Evolutionary conservation across 176 grass and related monocot genomes (phyloP).

Genomic region (Oryza officinalis): DNA sequence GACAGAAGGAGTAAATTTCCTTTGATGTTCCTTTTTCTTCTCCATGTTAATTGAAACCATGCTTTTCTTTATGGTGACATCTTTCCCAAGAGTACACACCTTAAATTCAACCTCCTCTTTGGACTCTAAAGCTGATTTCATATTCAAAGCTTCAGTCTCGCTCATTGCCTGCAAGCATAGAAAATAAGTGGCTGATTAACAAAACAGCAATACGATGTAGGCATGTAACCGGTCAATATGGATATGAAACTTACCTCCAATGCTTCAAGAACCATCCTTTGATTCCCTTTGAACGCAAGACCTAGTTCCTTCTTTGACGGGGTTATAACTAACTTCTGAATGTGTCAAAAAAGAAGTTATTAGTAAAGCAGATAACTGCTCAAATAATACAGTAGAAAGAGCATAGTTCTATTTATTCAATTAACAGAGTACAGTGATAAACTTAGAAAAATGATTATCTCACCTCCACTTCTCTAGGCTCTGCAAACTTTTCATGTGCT

Average conservation of each 20-base stretch:
- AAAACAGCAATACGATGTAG: constrained; percentile 10
- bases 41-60: constrained; percentile 86
- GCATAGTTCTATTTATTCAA: constrained; percentile 23
- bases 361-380: constrained; percentile 12
- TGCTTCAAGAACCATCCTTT: constrained; percentile 87
- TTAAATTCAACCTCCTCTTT: constrained; percentile 76
- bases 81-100: constrained; percentile 78
- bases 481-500: constrained; percentile 79
- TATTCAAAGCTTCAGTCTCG: constrained; percentile 72
- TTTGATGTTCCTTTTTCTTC: constrained; percentile 89
- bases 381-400: constrained; percentile 24
- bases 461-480: constrained; percentile 92
- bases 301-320: constrained; percentile 97
- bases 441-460: constrained; percentile 22
- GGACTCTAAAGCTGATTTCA: constrained; percentile 76
- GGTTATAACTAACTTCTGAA: constrained; percentile 87
- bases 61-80: constrained; percentile 70
- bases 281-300: constrained; percentile 89
- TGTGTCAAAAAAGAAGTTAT: constrained; percentile 32
- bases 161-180: constrained; percentile 57
- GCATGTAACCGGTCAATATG: not conserved
- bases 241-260: constrained; percentile 68
- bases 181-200: constrained; percentile 15
- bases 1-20: constrained; percentile 93
- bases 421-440: not conserved